phyloP scores from a whole-genome alignment of 75 land plant genomes.

The Pinus albicaulis region DNA sequence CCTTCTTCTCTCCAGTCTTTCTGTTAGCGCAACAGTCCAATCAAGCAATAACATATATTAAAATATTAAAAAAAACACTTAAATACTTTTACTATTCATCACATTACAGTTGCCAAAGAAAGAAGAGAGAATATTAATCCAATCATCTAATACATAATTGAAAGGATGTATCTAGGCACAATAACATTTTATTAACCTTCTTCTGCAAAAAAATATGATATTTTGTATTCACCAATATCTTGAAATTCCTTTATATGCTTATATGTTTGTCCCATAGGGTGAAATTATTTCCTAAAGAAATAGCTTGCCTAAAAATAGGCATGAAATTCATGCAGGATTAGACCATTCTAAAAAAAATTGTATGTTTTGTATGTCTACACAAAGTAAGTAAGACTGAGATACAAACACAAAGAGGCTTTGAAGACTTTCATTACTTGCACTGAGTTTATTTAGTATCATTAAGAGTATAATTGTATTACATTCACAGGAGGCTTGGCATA shows the following conservation, averaged over 20 bases:
- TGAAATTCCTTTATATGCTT: background rate
- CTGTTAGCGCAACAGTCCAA: constrained; percentile 33
- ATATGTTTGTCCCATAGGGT: background rate
- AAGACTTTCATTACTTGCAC: background rate
- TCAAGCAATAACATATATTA: background rate
- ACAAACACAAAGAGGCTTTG: background rate
- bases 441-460: too few species aligned
- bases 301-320: background rate
- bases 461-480: constrained; percentile 27
- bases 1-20: constrained; percentile 96
- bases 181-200: too few species aligned
- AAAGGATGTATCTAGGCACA: background rate
- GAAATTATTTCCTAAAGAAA: background rate
- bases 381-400: background rate
- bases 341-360: background rate
- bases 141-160: background rate
- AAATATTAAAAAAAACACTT: background rate
- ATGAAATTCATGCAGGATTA: background rate
- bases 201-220: too few species aligned
- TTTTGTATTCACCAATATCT: background rate
- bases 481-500: constrained; percentile 51
- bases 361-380: background rate
- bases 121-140: background rate
- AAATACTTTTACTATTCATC: background rate
- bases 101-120: background rate